phyloP scores from a whole-genome alignment of 441 rosid species.

The Brassica hybrid region DNA sequence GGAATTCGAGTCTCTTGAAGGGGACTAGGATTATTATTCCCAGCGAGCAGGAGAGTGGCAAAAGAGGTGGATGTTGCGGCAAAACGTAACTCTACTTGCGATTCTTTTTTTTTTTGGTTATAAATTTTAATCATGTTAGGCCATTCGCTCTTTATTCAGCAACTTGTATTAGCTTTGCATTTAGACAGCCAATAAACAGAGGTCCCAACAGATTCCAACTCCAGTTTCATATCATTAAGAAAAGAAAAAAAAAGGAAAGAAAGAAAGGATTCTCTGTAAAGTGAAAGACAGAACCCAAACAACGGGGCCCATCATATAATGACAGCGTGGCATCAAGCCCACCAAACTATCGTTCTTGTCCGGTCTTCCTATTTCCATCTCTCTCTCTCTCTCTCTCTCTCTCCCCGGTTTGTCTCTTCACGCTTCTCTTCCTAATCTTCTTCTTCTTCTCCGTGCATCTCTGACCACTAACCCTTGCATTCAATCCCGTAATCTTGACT shows the following conservation, averaged over 20 bases:
- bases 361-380: not conserved
- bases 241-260: too few species aligned
- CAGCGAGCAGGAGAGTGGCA: not conserved
- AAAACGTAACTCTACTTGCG: not conserved
- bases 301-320: too few species aligned
- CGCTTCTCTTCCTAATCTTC: not conserved
- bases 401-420: not conserved
- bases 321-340: too few species aligned
- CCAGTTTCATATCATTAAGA: too few species aligned
- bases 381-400: too few species aligned
- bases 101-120: not conserved
- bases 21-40: not conserved
- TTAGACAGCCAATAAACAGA: too few species aligned
- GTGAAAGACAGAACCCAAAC: too few species aligned
- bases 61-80: constrained; percentile 6
- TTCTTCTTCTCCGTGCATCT: constrained; percentile 19
- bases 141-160: not conserved
- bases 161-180: too few species aligned
- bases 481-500: constrained; percentile 23
- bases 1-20: not conserved
- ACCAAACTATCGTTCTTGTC: not conserved
- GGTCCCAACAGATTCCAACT: too few species aligned
- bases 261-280: too few species aligned
- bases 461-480: constrained; percentile 13
- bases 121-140: not conserved